phyloP scores from a whole-genome alignment of 2,329 filamentous ascomycete species.

The Fusarium keratoplasticum region DNA sequence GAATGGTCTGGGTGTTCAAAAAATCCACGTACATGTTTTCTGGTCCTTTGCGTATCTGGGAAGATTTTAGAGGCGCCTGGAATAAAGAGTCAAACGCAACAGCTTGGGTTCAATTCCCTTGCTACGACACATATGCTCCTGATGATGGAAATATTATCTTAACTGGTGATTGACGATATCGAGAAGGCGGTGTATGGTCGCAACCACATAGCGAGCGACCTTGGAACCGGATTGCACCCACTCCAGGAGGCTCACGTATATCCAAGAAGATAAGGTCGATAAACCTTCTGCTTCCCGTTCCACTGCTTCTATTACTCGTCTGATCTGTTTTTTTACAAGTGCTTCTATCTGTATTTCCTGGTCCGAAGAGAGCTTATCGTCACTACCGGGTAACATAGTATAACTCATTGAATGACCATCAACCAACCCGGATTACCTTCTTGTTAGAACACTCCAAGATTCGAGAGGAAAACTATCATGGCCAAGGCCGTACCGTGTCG shows the following conservation, averaged over 20 bases:
- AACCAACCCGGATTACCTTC: background rate
- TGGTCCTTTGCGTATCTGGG: background rate
- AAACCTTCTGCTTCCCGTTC: background rate
- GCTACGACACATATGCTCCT: background rate
- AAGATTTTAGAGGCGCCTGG: background rate
- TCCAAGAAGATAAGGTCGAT: background rate
- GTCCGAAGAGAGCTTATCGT: background rate
- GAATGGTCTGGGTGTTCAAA: background rate
- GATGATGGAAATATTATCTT: background rate
- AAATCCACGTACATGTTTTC: background rate
- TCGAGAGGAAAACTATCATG: background rate
- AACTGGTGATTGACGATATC: background rate
- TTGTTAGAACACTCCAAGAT: background rate
- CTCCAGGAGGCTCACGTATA: background rate
- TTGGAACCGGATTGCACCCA: too few species aligned
- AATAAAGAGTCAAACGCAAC: background rate
- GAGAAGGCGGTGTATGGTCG: background rate
- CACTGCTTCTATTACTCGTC: fast-evolving
- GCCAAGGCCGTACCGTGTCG: background rate
- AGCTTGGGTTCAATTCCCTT: background rate
- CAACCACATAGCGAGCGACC: background rate
- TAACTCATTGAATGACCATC: background rate
- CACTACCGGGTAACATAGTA: background rate
- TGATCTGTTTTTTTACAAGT: fast-evolving
- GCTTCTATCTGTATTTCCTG: fast-evolving